These are phyloP conservation scores for Effrenium voratum DNA, from an alignment of 73 alveolate genomes.

Conservation along the genomic window DNA sequence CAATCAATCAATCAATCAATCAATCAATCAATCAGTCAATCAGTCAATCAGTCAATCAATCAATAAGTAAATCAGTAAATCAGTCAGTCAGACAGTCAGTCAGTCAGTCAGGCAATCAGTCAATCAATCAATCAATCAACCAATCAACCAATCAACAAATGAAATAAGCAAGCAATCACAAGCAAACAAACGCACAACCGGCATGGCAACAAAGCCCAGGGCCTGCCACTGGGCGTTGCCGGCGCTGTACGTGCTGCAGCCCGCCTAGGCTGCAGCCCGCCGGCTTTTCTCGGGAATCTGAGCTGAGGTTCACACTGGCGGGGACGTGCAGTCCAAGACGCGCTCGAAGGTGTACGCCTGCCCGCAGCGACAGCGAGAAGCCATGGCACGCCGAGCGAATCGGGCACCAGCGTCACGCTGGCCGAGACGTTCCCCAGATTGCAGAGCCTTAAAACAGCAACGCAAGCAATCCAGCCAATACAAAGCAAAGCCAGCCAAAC, in stretches of 20 bases:
- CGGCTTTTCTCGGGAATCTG: not conserved
- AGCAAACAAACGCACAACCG: not conserved
- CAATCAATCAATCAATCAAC: too few relatives aligned
- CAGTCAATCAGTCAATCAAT: too few relatives aligned
- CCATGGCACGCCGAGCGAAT: not conserved
- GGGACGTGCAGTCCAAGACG: conserved; percentile 61
- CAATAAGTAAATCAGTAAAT: too few relatives aligned
- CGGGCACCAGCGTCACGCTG: conserved; percentile 34
- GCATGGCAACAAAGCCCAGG: not conserved
- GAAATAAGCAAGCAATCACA: not conserved
- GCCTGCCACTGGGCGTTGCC: conserved; percentile 76
- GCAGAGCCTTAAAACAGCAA: conserved; percentile 9
- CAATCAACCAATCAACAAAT: too few relatives aligned
- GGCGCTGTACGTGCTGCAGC: conserved; percentile 45
- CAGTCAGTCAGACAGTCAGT: too few relatives aligned
- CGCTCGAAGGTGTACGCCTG: conserved; percentile 77
- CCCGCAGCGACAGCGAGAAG: not conserved
- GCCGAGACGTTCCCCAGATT: conserved; percentile 59
- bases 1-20: too few relatives aligned
- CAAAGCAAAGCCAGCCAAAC: too few relatives aligned
- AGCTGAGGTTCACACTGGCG: conserved; percentile 38
- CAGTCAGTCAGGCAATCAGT: too few relatives aligned
- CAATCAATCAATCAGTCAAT: too few relatives aligned
- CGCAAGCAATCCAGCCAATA: not conserved
- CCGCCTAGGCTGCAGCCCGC: not conserved